phyloP scores from a whole-genome alignment of 2,329 filamentous ascomycete genomes.

The Lasiodiplodia citricola region DNA sequence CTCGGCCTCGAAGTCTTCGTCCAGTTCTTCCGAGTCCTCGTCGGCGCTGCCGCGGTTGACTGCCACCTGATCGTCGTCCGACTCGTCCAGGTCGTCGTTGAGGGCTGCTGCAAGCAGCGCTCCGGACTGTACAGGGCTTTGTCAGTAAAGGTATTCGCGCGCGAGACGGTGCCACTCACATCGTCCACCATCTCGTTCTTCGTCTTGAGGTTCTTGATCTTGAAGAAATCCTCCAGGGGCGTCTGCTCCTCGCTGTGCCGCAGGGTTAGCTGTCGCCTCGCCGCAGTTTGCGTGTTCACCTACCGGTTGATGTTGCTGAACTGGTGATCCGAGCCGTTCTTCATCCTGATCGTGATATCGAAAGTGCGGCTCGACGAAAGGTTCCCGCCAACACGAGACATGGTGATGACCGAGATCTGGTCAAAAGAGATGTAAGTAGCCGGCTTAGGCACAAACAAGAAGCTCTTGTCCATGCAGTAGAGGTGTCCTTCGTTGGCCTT shows the following conservation, averaged over 20 bases:
- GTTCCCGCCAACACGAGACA: slow-evolving; percentile 93
- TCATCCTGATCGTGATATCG: slow-evolving; percentile 92
- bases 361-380: slow-evolving; percentile 95
- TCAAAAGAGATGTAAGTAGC: slow-evolving; percentile 97
- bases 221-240: slow-evolving; percentile 96
- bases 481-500: slow-evolving; percentile 98
- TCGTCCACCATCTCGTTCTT: slow-evolving; percentile 99
- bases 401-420: slow-evolving; percentile 87
- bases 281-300: slow-evolving; percentile 30
- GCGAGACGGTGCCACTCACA: slow-evolving; percentile 53
- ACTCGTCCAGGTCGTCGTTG: slow-evolving; percentile 80
- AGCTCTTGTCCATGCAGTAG: slow-evolving; percentile 96
- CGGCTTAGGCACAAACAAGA: slow-evolving; percentile 98
- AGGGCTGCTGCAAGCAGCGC: slow-evolving; percentile 78
- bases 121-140: slow-evolving; percentile 51
- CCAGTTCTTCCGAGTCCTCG: slow-evolving; percentile 92
- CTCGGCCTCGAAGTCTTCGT: slow-evolving; percentile 94
- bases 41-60: slow-evolving; percentile 89
- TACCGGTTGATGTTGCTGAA: slow-evolving; percentile 98
- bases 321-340: slow-evolving; percentile 85
- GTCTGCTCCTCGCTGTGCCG: slow-evolving; percentile 79
- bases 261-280: slow-evolving; percentile 31
- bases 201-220: slow-evolving; percentile 89
- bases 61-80: slow-evolving; percentile 76
- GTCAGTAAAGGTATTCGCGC: slow-evolving; percentile 29